Base-by-base conservation (phyloP, 495 filamentous ascomycete genomes). In the Clohesyomyces aquaticus region DNA sequence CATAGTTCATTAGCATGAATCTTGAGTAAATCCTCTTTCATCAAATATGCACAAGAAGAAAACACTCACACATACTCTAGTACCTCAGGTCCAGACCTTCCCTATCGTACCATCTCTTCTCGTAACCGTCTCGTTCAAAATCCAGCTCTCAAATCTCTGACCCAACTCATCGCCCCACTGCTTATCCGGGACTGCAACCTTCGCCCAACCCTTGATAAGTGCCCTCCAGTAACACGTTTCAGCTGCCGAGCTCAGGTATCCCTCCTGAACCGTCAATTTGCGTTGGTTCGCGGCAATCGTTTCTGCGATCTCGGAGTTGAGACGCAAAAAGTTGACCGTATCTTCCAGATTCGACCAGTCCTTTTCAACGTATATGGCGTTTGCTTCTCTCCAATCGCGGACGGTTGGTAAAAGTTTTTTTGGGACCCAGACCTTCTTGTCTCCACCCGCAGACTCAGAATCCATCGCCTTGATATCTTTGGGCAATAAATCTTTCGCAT, bases 191-290 rank as follows among this genome's bases (percentile, higher is more conserved):
- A 43, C 28, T 19, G 50, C 59, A 21, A 57, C 46, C 22, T 29
- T 22, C 22, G 51, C 52, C 77, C 82, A 87, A 25, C 70, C 72
- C 16, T 67, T 66, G 1, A 87, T 67, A 72, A 87, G 61, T 32
- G 77, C 67, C 29, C 84, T 75, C 84, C 85, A 67, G 43, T 67
- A 67, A 29, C 65, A 67, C 26, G 59, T 47, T 38, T 67, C 59
- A 4, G 83, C 84, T 18, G 85, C 83, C 0, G 83, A 82, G 21
- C 84, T 85, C 35, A 84, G 73, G 67, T 85, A 85, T 26, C 59
- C 59, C n/a, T 23, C 16, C 19, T 22, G 35, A 19, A 54, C 48
- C 8, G 26, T 19, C 11, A 82, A 75, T 60, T 85, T 80, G 2
- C 83, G 69, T 1, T 77, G 75, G 65, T 85, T 84, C 38, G 79